Conservation (phyloP, 176 grass and related monocot genomes). For the Poa annua region DNA sequence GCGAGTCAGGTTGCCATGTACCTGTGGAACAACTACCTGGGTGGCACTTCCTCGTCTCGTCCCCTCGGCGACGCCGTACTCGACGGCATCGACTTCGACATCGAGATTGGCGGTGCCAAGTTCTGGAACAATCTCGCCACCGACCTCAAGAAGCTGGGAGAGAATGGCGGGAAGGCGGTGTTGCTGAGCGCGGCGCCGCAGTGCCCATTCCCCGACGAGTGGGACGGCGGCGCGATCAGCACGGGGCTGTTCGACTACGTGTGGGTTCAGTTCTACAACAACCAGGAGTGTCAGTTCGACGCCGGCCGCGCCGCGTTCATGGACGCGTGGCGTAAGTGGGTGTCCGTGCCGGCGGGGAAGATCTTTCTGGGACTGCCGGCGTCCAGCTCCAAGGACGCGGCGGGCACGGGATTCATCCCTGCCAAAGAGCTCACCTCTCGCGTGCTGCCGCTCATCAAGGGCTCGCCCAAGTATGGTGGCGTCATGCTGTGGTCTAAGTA, state of each 20-base stretch:
- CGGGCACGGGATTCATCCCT: slow-evolving; percentile 57
- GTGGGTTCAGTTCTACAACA: slow-evolving; percentile 92
- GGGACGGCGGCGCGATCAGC: slow-evolving; percentile 48
- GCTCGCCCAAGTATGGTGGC: slow-evolving; percentile 63
- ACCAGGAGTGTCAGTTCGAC: slow-evolving; percentile 52
- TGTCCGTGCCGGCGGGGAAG: slow-evolving; percentile 49
- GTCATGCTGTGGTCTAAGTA: slow-evolving; percentile 86
- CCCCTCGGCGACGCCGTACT: slow-evolving; percentile 65
- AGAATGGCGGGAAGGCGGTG: slow-evolving; percentile 40
- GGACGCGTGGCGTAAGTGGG: slow-evolving; percentile 69
- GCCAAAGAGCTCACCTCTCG: slow-evolving; percentile 42
- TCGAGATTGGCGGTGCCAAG: slow-evolving; percentile 55
- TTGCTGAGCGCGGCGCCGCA: slow-evolving; percentile 72
- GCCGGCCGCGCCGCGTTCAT: slow-evolving; percentile 35
- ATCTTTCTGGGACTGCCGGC: slow-evolving; percentile 69
- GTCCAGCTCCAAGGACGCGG: slow-evolving; percentile 38
- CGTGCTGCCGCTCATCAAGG: slow-evolving; percentile 64
- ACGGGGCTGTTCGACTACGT: slow-evolving; percentile 67
- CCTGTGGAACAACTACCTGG: slow-evolving; percentile 73
- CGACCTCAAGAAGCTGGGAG: slow-evolving; percentile 50
- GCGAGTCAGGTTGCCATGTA: slow-evolving; percentile 55
- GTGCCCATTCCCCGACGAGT: slow-evolving; percentile 71
- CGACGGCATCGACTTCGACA: slow-evolving; percentile 82
- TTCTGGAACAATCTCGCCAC: slow-evolving; percentile 60
- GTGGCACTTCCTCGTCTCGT: slow-evolving; percentile 50